Percentiles rank a stretch among this genome's conserved stretches.
Evolutionary conservation across 805 yeast species (phyloP).

Genomic region (Kluyveromyces dobzhanskii): DNA sequence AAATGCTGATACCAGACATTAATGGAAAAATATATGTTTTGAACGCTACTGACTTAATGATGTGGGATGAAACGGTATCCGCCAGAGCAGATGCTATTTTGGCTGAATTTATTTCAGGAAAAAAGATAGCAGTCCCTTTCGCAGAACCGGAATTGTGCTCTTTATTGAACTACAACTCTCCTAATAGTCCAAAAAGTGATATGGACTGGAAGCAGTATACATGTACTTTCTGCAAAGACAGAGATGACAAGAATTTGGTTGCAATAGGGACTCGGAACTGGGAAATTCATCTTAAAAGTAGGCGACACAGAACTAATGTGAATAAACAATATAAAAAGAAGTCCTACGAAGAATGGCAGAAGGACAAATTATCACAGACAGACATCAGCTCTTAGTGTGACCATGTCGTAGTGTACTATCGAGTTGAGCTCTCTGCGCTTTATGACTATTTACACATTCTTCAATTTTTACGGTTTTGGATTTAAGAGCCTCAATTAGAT

Average conservation of each 20-base stretch:
- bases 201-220: slow-evolving; percentile 54
- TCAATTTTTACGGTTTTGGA: slow-evolving; percentile 42
- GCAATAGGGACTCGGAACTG: slow-evolving; percentile 70
- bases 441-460: slow-evolving; percentile 40
- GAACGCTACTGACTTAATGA: slow-evolving; percentile 63
- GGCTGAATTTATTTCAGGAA: slow-evolving; percentile 29
- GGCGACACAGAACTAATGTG: slow-evolving; percentile 54
- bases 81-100: slow-evolving; percentile 48
- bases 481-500: slow-evolving; percentile 34
- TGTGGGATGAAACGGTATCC: slow-evolving; percentile 54
- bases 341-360: slow-evolving; percentile 42
- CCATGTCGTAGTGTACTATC: not conserved
- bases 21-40: slow-evolving; percentile 57
- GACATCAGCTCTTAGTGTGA: not conserved
- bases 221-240: slow-evolving; percentile 60
- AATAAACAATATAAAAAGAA: slow-evolving; percentile 42
- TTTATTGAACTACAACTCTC: slow-evolving; percentile 14
- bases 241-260: slow-evolving; percentile 45
- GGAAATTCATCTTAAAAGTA: slow-evolving; percentile 57
- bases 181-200: slow-evolving; percentile 5
- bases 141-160: slow-evolving; percentile 34
- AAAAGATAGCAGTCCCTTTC: slow-evolving; percentile 13
- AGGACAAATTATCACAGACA: slow-evolving; percentile 5
- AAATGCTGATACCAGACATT: slow-evolving; percentile 53
- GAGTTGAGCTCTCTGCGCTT: slow-evolving; percentile 30